Base-by-base conservation (phyloP, 805 yeast species). In the Saccharomycopsis babjevae region DNA sequence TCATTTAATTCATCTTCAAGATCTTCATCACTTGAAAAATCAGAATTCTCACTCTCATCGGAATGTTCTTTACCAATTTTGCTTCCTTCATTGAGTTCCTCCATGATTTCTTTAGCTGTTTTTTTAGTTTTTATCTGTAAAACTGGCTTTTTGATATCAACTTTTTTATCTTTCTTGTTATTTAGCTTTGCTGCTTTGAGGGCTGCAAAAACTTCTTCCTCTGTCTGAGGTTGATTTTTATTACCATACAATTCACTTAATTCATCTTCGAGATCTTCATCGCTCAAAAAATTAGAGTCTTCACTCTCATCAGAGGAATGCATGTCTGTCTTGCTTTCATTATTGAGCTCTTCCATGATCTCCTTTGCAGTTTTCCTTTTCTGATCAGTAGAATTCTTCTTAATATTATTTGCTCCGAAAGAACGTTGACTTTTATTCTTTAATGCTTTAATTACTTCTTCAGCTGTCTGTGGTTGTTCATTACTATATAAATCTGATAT, bases 131-230 rank as follows among this genome's bases (percentile, higher is more conserved):
- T 59, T 3, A n/a, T 16, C n/a, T 43, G 22, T 28, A 55, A 16
- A 5, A 15, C 15, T 8, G 25, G 16, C 6, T 30, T 36, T 15
- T 4, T 22, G 4, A 10, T 13, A 15, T 40, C n/a, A 7, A 16
- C 22, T 3, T 11, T 20, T 2, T 5, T 5, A 13, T 59, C 38
- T 30, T 55, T 36, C 15, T 20, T 32, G 58, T 56, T 58, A 59
- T 66, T 72, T 36, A 70, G 74, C 66, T 76, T 80, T 59, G 74
- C 63, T 39, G 74, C 75, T 68, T 71, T 77, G 58, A 79, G 67
- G 2, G 79, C 75, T 1, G 73, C 77, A 77, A 76, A 76, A 1
- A 80, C 79, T 56, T 77, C 79, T 54, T 72, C 79, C 1, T 71
- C 76, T 11, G 74, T 71, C 65, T 72, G 72, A 11, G 71, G 72